Conservation (phyloP, 192 early-diverging fungal species). For the Entomortierella lignicola region DNA sequence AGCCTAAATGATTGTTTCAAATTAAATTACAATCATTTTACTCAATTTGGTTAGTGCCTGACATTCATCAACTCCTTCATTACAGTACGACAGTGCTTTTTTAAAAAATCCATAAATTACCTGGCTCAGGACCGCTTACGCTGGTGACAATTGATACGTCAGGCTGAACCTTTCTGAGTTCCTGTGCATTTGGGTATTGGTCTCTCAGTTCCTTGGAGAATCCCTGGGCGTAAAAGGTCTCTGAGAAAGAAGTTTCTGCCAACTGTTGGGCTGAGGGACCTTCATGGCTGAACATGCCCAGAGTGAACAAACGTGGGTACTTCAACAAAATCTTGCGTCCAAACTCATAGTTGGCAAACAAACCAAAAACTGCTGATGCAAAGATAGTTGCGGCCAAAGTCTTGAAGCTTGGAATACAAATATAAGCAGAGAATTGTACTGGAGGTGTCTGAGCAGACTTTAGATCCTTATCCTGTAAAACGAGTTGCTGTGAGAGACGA, state of each 20-base stretch:
- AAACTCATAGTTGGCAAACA: slow-evolving; percentile 60
- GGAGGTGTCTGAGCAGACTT: slow-evolving; percentile 43
- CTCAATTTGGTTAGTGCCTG: background rate
- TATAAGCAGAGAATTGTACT: slow-evolving; percentile 72
- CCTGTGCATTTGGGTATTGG: slow-evolving; percentile 16
- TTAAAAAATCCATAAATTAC: slow-evolving; percentile 5
- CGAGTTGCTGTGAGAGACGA: slow-evolving; percentile 65
- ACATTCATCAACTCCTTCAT: no score
- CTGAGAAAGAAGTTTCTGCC: slow-evolving; percentile 63
- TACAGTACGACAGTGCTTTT: no score
- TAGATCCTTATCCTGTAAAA: slow-evolving; percentile 56
- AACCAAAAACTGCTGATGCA: slow-evolving; percentile 59
- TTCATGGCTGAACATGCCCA: slow-evolving; percentile 66
- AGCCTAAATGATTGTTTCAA: slow-evolving; percentile 42
- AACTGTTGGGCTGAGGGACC: slow-evolving; percentile 68
- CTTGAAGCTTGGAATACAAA: slow-evolving; percentile 59
- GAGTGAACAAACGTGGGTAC: slow-evolving; percentile 69
- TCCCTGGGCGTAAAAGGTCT: slow-evolving; percentile 66
- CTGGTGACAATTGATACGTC: slow-evolving; percentile 63
- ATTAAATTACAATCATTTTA: background rate
- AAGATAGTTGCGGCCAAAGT: slow-evolving; percentile 53
- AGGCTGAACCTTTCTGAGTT: slow-evolving; percentile 32
- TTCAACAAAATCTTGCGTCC: slow-evolving; percentile 67
- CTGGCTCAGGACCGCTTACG: slow-evolving; percentile 74
- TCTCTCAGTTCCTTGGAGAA: slow-evolving; percentile 51